A percentile compares a stretch with the other conserved stretches of the same genome.
Evolutionary conservation across 2,329 filamentous ascomycete species (phyloP).

Genomic region (Penicillium vulpinum): DNA sequence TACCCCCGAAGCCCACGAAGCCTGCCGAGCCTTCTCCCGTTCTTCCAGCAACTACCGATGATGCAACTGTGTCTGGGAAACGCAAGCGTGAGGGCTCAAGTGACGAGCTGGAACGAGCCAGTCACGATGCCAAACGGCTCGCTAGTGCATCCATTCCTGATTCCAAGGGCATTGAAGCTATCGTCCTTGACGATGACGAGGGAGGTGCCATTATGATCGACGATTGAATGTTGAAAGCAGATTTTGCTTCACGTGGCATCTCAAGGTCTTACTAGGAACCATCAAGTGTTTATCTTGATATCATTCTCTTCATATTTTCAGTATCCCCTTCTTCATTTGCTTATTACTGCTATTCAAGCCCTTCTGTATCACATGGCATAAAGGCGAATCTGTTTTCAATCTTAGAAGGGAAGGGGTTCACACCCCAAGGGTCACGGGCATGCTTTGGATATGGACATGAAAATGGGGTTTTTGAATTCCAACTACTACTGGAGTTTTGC

Average conservation of each 20-base stretch:
- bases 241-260: background rate
- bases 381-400: constrained; percentile 8
- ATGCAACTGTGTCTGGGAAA: constrained; percentile 30
- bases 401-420: background rate
- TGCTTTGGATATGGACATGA: background rate
- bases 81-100: constrained; percentile 50
- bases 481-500: background rate
- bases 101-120: constrained; percentile 33
- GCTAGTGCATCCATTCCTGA: constrained; percentile 41
- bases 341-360: background rate
- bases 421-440: background rate
- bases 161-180: constrained; percentile 40
- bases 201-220: constrained; percentile 67
- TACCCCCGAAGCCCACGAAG: constrained; percentile 50
- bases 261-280: background rate
- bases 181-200: constrained; percentile 48
- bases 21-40: constrained; percentile 33
- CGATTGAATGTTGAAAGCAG: constrained; percentile 46
- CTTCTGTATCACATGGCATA: constrained; percentile 20
- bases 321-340: constrained; percentile 5
- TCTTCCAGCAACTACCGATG: constrained; percentile 21
- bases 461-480: background rate
- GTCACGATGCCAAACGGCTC: constrained; percentile 42
- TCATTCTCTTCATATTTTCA: constrained; percentile 2
- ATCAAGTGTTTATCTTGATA: background rate